Conservation (phyloP, 306 rosid genomes). For the Abrus precatorius region DNA sequence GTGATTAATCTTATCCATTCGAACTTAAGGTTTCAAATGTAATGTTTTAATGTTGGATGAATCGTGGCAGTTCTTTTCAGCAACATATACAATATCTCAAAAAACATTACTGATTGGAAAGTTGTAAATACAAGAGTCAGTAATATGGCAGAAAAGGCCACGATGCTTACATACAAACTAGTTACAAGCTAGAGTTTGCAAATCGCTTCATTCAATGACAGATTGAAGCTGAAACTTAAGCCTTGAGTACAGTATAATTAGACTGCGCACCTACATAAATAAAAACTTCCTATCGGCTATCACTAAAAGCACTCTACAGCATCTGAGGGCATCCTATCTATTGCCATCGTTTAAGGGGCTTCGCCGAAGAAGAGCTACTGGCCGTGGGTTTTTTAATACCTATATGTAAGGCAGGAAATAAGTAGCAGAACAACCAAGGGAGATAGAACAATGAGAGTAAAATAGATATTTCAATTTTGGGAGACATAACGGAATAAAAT, state of each 20-base stretch:
- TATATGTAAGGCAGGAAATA: constrained; percentile 48
- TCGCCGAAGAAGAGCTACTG: constrained; percentile 71
- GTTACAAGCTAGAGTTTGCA: constrained; percentile 63
- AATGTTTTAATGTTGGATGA: constrained; percentile 12
- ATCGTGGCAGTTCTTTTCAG: constrained; percentile 6
- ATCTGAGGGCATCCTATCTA: constrained; percentile 54
- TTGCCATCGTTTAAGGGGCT: constrained; percentile 76
- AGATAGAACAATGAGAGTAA: not conserved
- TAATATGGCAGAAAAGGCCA: constrained; percentile 35
- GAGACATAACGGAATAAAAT: constrained; percentile 13
- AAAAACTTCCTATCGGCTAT: constrained; percentile 42
- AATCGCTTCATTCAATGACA: constrained; percentile 56
- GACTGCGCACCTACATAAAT: constrained; percentile 48
- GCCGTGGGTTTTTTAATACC: constrained; percentile 65
- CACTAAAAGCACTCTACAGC: constrained; percentile 49
- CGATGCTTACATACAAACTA: constrained; percentile 47
- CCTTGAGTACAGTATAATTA: constrained; percentile 44
- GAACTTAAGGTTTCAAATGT: not conserved
- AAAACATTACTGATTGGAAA: constrained; percentile 9
- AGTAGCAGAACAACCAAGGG: constrained; percentile 38
- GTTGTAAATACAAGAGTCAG: constrained; percentile 35
- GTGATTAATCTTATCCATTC: not conserved
- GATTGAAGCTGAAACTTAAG: constrained; percentile 53
- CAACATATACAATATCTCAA: not conserved
- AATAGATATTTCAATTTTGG: constrained; percentile 1